Evolutionary conservation across 805 yeast species (phyloP).

Genomic region (Starmerella tilneyi): DNA sequence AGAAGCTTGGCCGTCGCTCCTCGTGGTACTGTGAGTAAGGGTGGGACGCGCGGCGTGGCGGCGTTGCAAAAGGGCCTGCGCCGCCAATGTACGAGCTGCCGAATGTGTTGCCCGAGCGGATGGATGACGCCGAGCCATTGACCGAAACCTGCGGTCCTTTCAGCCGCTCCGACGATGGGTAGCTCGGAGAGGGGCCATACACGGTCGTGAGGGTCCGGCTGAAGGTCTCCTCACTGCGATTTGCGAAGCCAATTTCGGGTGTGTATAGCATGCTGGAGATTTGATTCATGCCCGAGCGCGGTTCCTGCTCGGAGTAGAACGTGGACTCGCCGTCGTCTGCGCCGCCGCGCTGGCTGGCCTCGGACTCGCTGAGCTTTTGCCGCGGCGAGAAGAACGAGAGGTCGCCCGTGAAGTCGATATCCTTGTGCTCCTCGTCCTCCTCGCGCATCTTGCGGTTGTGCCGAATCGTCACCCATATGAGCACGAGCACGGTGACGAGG

Average conservation of each 20-base stretch:
- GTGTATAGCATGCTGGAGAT: conserved; percentile 12
- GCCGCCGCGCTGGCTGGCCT: not conserved
- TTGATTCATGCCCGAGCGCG: not conserved
- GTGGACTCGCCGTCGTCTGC: conserved; percentile 5
- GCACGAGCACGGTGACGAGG: conserved; percentile 27
- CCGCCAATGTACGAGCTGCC: not conserved
- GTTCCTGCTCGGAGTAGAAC: conserved; percentile 8
- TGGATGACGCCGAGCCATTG: conserved; percentile 1
- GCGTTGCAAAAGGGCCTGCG: conserved; percentile 20
- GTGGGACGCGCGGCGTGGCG: conserved; percentile 10
- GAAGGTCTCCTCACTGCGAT: conserved; percentile 23
- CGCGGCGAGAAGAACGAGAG: conserved; percentile 19
- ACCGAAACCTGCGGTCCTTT: conserved; percentile 14
- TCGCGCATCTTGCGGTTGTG: conserved; percentile 29
- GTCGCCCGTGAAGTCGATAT: conserved; percentile 34
- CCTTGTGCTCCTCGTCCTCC: conserved; percentile 32
- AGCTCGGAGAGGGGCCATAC: conserved; percentile 22
- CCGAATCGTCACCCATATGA: conserved; percentile 29
- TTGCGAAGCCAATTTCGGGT: conserved; percentile 13
- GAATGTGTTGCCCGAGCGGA: conserved; percentile 3
- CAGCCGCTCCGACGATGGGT: conserved; percentile 20
- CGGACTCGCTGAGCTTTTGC: conserved; percentile 5
- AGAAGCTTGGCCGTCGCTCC: conserved; percentile 1
- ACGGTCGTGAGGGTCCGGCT: conserved; percentile 24
- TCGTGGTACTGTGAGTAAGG: not conserved